These are phyloP conservation scores for Plasmodium vivax DNA, from an alignment of 169 alveolate species.

Conservation along the genomic window DNA sequence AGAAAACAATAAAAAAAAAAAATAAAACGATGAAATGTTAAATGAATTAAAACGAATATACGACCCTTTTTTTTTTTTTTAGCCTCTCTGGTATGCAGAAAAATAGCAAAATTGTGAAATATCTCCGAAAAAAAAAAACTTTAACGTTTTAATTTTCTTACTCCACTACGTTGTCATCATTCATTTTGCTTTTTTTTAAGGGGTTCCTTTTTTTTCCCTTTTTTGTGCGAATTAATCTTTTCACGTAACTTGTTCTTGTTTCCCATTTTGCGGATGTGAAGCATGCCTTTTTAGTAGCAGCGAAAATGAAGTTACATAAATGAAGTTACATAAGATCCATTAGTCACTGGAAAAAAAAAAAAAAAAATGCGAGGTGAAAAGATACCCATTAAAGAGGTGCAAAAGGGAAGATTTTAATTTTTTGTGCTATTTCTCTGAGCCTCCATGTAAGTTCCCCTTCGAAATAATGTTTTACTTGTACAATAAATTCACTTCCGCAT, in stretches of 20 bases:
- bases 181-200: background rate
- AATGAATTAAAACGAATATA: background rate
- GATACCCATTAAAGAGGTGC: constrained; percentile 3
- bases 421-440: background rate
- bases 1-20: background rate
- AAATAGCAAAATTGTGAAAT: background rate
- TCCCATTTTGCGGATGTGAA: background rate
- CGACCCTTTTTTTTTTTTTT: background rate
- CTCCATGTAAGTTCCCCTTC: background rate
- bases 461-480: constrained; percentile 43
- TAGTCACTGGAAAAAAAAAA: background rate
- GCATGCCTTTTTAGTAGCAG: background rate
- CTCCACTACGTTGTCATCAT: background rate
- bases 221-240: constrained; percentile 1
- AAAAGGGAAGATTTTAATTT: background rate
- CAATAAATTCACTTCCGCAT: constrained; percentile 11
- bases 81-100: background rate
- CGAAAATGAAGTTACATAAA: no score
- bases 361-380: background rate
- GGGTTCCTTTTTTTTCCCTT: background rate
- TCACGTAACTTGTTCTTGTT: background rate
- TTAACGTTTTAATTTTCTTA: background rate
- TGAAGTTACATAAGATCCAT: constrained; percentile 14
- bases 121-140: background rate
- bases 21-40: background rate